Percentiles rank a stretch among this genome's conserved stretches.
phyloP scores from a whole-genome alignment of 73 alveolate species.

The Paramecium octaurelia region DNA sequence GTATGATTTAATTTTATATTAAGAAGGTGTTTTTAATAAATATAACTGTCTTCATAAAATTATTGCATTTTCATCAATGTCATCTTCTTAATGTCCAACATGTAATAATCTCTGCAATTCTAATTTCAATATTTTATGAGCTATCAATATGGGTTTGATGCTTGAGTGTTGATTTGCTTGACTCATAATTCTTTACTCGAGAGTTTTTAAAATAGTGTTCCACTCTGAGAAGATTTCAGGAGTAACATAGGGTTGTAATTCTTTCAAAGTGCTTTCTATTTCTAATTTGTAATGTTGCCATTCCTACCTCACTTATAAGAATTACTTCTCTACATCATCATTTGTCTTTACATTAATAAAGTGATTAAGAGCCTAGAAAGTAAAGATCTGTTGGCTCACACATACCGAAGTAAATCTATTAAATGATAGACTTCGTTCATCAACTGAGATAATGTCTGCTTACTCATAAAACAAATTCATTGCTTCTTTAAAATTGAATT shows the following conservation, averaged over 20 bases:
- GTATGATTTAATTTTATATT: not conserved
- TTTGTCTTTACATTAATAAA: conserved; percentile 23
- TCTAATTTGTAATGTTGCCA: conserved; percentile 22
- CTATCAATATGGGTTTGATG: conserved; percentile 54
- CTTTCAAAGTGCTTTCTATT: conserved; percentile 21
- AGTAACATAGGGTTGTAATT: conserved; percentile 55
- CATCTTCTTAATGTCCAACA: conserved; percentile 58
- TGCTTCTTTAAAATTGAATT: conserved; percentile 48
- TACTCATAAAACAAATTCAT: conserved; percentile 58
- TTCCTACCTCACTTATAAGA: not conserved
- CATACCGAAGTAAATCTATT: conserved; percentile 51
- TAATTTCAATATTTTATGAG: conserved; percentile 49
- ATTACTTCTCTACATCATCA: conserved; percentile 32
- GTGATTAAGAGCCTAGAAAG: conserved; percentile 7
- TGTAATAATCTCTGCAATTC: conserved; percentile 42
- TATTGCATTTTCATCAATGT: conserved; percentile 47
- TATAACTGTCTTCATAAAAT: not conserved
- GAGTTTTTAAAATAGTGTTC: conserved; percentile 25
- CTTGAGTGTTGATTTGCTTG: not conserved
- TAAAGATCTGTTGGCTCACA: conserved; percentile 43
- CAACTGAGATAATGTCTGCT: conserved; percentile 47
- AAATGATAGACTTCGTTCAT: conserved; percentile 55
- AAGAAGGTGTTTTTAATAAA: not conserved
- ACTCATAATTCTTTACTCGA: conserved; percentile 47
- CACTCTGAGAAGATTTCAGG: conserved; percentile 50